Percentiles rank a stretch among this genome's conserved stretches.
These are phyloP conservation scores for Hygrophila difformis DNA, from an alignment of 257 asterid genomes.

Conservation along the genomic window DNA sequence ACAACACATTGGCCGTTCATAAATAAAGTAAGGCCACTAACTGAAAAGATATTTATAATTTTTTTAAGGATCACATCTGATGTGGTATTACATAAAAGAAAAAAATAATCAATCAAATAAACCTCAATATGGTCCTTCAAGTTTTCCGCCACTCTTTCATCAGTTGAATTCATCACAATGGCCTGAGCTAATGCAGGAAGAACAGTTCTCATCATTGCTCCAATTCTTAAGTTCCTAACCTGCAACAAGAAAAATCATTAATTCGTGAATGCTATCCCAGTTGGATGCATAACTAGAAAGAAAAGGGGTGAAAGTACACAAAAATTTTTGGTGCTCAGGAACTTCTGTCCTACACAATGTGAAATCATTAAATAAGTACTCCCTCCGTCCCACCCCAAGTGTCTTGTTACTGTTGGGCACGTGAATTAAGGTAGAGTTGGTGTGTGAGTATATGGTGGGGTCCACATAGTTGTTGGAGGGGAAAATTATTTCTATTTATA, in stretches of 20 bases:
- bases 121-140: slow-evolving; percentile 72
- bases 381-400: too few relatives aligned
- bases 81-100: slow-evolving; percentile 7
- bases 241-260: slow-evolving; percentile 14
- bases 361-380: too few relatives aligned
- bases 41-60: background rate
- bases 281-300: background rate
- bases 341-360: too few relatives aligned
- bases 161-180: slow-evolving; percentile 43
- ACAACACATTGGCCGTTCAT: slow-evolving; percentile 12
- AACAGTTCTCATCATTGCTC: slow-evolving; percentile 87
- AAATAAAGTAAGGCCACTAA: slow-evolving; percentile 9
- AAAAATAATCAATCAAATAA: slow-evolving; percentile 20
- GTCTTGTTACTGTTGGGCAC: too few relatives aligned
- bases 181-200: slow-evolving; percentile 96
- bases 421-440: too few relatives aligned
- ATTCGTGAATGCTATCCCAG: background rate
- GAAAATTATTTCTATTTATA: too few relatives aligned
- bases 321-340: background rate
- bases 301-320: background rate
- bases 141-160: slow-evolving; percentile 34
- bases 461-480: too few relatives aligned
- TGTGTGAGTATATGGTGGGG: too few relatives aligned
- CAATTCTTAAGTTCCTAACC: slow-evolving; percentile 91
- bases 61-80: slow-evolving; percentile 5